These are phyloP conservation scores for Coniochaeta hoffmannii DNA, from an alignment of 2,329 filamentous ascomycete species.

Conservation along the genomic window DNA sequence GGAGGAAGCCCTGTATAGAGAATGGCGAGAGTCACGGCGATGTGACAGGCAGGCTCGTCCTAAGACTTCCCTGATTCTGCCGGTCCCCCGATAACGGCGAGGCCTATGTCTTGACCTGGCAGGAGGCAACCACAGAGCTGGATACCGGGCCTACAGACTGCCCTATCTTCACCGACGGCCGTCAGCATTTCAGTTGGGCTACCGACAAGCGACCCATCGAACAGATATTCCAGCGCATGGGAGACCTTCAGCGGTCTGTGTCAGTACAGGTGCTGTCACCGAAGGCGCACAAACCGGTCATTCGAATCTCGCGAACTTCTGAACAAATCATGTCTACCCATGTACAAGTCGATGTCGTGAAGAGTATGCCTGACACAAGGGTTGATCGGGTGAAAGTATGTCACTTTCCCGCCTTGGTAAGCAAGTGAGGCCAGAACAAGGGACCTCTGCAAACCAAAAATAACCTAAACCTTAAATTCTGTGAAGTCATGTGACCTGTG, in stretches of 20 bases:
- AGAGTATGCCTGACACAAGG: too few species aligned
- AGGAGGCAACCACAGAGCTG: slow-evolving; percentile 10
- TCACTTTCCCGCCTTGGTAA: too few species aligned
- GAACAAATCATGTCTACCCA: too few species aligned
- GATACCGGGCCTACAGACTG: slow-evolving; percentile 9
- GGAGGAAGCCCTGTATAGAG: not conserved
- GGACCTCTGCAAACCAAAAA: too few species aligned
- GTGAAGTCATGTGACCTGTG: too few species aligned
- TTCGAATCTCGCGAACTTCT: too few species aligned
- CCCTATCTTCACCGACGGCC: slow-evolving; percentile 17
- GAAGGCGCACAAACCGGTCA: too few species aligned
- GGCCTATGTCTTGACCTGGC: slow-evolving; percentile 10
- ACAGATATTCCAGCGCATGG: slow-evolving; percentile 19
- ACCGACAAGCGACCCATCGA: slow-evolving; percentile 14
- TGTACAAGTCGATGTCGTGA: too few species aligned
- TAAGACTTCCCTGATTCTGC: not conserved
- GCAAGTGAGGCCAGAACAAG: too few species aligned
- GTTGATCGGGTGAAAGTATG: too few species aligned
- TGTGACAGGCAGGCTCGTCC: not conserved
- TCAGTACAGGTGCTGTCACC: slow-evolving; percentile 20
- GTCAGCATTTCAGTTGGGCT: slow-evolving; percentile 19
- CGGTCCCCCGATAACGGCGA: slow-evolving; percentile 2
- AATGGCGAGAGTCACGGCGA: not conserved
- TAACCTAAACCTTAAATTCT: too few species aligned
- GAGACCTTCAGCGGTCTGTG: slow-evolving; percentile 16